A percentile compares a stretch with the other conserved stretches of the same genome.
Conservation (phyloP, 2,329 filamentous ascomycete genomes). For the Colletotrichum trifolii region DNA sequence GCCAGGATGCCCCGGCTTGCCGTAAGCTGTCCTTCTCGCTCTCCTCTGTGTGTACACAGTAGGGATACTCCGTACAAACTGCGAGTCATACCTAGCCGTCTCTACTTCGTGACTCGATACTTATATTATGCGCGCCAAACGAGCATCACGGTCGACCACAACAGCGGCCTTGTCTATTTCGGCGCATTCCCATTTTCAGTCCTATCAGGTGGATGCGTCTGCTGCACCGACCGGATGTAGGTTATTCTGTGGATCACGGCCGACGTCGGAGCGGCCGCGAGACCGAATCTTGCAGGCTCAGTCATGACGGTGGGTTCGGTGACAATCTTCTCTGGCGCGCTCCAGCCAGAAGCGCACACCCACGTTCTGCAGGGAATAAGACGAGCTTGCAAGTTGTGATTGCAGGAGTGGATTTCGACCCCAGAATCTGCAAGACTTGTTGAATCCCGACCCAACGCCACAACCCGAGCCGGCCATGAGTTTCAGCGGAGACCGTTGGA, state of each 20-base stretch:
- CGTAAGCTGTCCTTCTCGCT: not conserved
- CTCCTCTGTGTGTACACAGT: not conserved
- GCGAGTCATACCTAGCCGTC: not conserved
- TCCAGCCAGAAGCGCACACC: slow-evolving; percentile 2
- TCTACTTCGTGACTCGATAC: too few species aligned
- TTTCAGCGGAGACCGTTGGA: slow-evolving; percentile 17
- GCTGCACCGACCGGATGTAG: not conserved
- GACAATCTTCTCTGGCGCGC: slow-evolving; percentile 1
- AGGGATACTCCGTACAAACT: not conserved
- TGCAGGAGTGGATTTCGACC: slow-evolving; percentile 29
- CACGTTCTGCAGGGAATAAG: slow-evolving; percentile 17
- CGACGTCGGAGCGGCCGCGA: slow-evolving; percentile 28
- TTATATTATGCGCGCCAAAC: not conserved
- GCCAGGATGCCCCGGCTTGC: not conserved
- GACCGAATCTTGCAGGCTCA: not conserved
- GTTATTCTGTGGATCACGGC: slow-evolving; percentile 32
- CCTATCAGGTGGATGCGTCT: slow-evolving; percentile 6
- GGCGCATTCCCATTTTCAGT: not conserved
- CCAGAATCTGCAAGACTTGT: slow-evolving; percentile 29
- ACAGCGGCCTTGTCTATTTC: slow-evolving; percentile 8
- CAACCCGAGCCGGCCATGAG: slow-evolving; percentile 25
- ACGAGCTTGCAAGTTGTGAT: slow-evolving; percentile 21
- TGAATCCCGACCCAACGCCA: slow-evolving; percentile 25
- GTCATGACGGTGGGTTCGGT: slow-evolving; percentile 21
- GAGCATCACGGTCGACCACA: not conserved